Percentiles rank a stretch among this genome's conserved stretches.
phyloP scores from a whole-genome alignment of 805 yeast genomes.

The Candida methanosorbosa region DNA sequence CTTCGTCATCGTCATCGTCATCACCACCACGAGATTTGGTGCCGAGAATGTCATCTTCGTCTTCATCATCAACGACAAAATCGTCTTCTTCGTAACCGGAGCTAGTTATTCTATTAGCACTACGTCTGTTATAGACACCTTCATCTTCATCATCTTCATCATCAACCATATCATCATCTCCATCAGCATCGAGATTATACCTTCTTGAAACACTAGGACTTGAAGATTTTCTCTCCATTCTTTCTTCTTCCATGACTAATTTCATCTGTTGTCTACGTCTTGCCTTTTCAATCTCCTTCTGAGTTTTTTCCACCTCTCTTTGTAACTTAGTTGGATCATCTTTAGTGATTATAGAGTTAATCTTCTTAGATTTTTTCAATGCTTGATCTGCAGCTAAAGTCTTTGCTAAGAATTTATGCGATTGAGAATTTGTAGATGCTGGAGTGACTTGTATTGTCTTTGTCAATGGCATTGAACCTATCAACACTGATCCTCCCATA shows the following conservation, averaged over 20 bases:
- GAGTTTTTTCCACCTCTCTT: slow-evolving; percentile 58
- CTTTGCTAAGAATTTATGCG: slow-evolving; percentile 72
- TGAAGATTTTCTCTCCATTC: slow-evolving; percentile 32
- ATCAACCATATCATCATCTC: slow-evolving; percentile 35
- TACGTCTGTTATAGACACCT: slow-evolving; percentile 12
- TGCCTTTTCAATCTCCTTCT: slow-evolving; percentile 51
- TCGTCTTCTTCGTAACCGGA: slow-evolving; percentile 23
- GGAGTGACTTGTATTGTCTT: slow-evolving; percentile 75
- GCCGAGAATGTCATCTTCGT: slow-evolving; percentile 21
- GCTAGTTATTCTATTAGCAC: slow-evolving; percentile 7
- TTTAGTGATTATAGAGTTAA: slow-evolving; percentile 41
- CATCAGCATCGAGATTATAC: slow-evolving; percentile 25
- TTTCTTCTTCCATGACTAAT: slow-evolving; percentile 47
- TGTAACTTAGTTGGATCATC: slow-evolving; percentile 67
- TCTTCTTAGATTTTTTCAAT: slow-evolving; percentile 34
- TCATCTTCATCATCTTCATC: slow-evolving; percentile 28
- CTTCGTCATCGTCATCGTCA: slow-evolving; percentile 11
- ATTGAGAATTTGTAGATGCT: slow-evolving; percentile 77
- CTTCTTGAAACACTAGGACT: slow-evolving; percentile 5
- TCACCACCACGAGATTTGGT: slow-evolving; percentile 24
- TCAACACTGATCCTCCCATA: slow-evolving; percentile 62
- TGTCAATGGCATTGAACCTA: slow-evolving; percentile 54
- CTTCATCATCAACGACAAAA: slow-evolving; percentile 28
- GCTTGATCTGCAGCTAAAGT: slow-evolving; percentile 48
- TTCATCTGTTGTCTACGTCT: slow-evolving; percentile 54